Percentiles rank a stretch among this genome's conserved stretches.
Evolutionary conservation across 176 grass and related monocot genomes (phyloP).

Genomic region (Oryza punctata): DNA sequence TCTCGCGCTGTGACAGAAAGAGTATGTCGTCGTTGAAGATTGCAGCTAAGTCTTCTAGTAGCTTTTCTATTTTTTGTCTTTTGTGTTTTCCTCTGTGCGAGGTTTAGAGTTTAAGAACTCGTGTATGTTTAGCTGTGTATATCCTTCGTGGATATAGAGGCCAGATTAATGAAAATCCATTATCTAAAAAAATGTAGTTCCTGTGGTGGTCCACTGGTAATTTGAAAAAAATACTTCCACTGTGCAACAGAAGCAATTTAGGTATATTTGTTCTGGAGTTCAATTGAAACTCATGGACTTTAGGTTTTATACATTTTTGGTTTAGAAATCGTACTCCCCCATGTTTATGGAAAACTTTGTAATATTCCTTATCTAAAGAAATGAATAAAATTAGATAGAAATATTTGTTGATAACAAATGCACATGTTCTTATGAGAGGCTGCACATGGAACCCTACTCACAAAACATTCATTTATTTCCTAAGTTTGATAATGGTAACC

Average conservation of each 20-base stretch:
- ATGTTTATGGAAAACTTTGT: background rate
- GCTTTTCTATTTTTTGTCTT: too few relatives aligned
- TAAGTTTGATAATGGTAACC: background rate
- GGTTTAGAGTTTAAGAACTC: too few relatives aligned
- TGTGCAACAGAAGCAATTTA: constrained; percentile 11
- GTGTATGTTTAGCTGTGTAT: too few relatives aligned
- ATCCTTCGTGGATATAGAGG: too few relatives aligned
- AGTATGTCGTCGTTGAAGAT: too few relatives aligned
- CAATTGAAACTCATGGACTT: background rate
- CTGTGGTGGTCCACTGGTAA: background rate
- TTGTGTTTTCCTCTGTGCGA: too few relatives aligned
- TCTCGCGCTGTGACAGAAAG: too few relatives aligned
- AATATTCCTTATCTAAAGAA: constrained; percentile 1
- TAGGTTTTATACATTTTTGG: background rate
- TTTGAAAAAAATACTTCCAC: background rate
- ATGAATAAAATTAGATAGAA: background rate
- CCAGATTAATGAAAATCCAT: too few relatives aligned
- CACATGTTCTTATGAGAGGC: background rate
- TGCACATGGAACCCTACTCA: background rate
- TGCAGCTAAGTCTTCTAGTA: too few relatives aligned
- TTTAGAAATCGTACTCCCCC: background rate
- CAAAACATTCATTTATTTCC: constrained; percentile 4
- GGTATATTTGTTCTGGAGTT: background rate
- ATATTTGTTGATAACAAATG: background rate
- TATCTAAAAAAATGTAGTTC: background rate